These are phyloP conservation scores for Adansonia gregorii DNA, from an alignment of 441 rosid species.

Conservation along the genomic window DNA sequence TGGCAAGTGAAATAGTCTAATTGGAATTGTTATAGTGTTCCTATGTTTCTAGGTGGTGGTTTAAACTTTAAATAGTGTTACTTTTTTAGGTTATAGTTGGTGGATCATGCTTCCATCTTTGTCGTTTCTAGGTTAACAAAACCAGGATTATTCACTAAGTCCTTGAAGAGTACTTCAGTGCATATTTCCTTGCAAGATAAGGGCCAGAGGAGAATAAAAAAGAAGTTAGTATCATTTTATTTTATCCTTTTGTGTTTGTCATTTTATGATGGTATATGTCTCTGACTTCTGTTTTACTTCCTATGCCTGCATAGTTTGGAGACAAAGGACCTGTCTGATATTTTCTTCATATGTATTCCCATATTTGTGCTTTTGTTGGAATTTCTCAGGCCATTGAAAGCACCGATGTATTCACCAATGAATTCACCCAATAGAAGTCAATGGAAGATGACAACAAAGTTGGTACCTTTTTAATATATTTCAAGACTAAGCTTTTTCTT, in stretches of 20 bases:
- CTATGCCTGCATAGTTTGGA: slow-evolving; percentile 7
- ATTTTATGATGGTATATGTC: neutral
- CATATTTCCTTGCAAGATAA: slow-evolving; percentile 48
- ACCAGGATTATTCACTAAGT: slow-evolving; percentile 34
- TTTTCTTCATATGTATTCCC: neutral
- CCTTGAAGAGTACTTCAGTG: slow-evolving; percentile 48
- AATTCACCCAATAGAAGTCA: slow-evolving; percentile 45
- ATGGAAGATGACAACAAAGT: slow-evolving; percentile 60
- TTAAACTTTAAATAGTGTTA: slow-evolving; percentile 3
- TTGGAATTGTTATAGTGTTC: neutral
- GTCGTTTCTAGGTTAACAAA: slow-evolving; percentile 43
- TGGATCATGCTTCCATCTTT: slow-evolving; percentile 6
- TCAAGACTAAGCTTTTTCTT: slow-evolving; percentile 11
- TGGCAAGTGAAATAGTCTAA: slow-evolving; percentile 23
- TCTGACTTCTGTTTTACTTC: neutral
- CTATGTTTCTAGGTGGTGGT: neutral
- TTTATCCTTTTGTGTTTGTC: neutral
- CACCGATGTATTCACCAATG: slow-evolving; percentile 26
- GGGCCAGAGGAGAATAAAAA: slow-evolving; percentile 52
- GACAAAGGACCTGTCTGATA: neutral
- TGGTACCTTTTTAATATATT: slow-evolving; percentile 35
- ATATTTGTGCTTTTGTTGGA: slow-evolving; percentile 13
- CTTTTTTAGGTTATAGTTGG: slow-evolving; percentile 6
- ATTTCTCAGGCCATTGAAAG: slow-evolving; percentile 46
- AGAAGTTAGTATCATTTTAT: slow-evolving; percentile 44